Evolutionary conservation across 306 rosid species (phyloP).

Genomic region (cucumber (Cucumis sativus)): DNA sequence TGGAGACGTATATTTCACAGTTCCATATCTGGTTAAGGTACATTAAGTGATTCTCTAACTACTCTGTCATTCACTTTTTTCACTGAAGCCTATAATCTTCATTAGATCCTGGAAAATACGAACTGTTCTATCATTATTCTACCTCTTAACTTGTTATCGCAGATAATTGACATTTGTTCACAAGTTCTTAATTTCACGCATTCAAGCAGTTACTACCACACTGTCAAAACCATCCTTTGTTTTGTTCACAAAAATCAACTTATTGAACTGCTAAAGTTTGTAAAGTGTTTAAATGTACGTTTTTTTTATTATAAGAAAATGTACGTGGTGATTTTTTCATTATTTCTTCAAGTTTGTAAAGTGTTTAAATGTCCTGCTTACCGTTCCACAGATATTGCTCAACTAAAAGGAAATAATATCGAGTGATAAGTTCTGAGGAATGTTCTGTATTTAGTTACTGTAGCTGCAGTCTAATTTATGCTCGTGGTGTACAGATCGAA

Average conservation of each 20-base stretch:
- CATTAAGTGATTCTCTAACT: slow-evolving; percentile 3
- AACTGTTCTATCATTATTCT: not conserved
- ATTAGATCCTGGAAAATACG: not conserved
- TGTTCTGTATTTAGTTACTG: not conserved
- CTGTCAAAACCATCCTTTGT: not conserved
- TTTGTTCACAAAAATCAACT: not conserved
- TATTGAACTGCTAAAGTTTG: not conserved
- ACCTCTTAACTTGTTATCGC: not conserved
- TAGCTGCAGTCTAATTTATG: slow-evolving; percentile 9
- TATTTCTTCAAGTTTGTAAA: not conserved
- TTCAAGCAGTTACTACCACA: not conserved
- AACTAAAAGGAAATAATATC: not conserved
- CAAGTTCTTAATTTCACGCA: not conserved
- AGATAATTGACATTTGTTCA: not conserved
- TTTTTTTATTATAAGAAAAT: not conserved
- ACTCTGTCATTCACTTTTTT: not conserved
- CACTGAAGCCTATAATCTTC: not conserved
- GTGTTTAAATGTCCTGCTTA: not conserved
- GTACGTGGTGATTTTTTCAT: not conserved
- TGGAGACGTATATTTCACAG: slow-evolving; percentile 98
- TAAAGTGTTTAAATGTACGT: too few species aligned
- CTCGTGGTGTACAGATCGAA: slow-evolving; percentile 51
- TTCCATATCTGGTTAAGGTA: slow-evolving; percentile 99
- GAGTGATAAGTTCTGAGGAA: not conserved
- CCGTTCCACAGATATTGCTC: not conserved